Conservation (phyloP, 352 stramenopile species). For the Phytophthora parvispora region DNA sequence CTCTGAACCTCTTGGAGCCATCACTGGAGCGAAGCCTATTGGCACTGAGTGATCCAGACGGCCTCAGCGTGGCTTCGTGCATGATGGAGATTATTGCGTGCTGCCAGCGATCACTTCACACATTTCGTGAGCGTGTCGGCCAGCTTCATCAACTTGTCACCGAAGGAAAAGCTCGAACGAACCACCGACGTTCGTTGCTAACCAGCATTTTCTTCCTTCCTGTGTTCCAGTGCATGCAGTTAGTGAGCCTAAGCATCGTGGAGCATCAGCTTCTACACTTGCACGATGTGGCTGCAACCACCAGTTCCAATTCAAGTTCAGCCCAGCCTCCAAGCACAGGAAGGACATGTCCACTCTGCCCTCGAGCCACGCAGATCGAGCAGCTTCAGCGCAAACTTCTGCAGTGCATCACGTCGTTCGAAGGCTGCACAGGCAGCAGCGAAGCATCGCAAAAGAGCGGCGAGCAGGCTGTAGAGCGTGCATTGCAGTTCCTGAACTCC, state of each 20-base stretch:
- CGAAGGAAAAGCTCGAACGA: slow-evolving; percentile 58
- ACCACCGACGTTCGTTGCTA: slow-evolving; percentile 69
- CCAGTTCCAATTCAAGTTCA: not conserved
- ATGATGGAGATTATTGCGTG: slow-evolving; percentile 69
- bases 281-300: slow-evolving; percentile 14
- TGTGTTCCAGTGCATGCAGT: slow-evolving; percentile 56
- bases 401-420: slow-evolving; percentile 76
- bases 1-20: slow-evolving; percentile 12
- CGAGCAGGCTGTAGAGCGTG: slow-evolving; percentile 66
- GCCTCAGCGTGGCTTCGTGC: slow-evolving; percentile 68
- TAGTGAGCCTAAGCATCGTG: slow-evolving; percentile 49
- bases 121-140: slow-evolving; percentile 42
- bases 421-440: slow-evolving; percentile 62
- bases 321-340: not conserved
- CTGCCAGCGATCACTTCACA: slow-evolving; percentile 45
- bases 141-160: slow-evolving; percentile 46
- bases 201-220: slow-evolving; percentile 59
- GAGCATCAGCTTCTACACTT: slow-evolving; percentile 65
- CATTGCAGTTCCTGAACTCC: slow-evolving; percentile 59
- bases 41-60: slow-evolving; percentile 60
- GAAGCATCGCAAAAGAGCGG: slow-evolving; percentile 57
- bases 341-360: slow-evolving; percentile 11
- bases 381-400: slow-evolving; percentile 69
- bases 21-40: slow-evolving; percentile 37
- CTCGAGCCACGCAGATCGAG: slow-evolving; percentile 38